phyloP scores from a whole-genome alignment of 139 green algal genomes.

The Nannochloris sp. region DNA sequence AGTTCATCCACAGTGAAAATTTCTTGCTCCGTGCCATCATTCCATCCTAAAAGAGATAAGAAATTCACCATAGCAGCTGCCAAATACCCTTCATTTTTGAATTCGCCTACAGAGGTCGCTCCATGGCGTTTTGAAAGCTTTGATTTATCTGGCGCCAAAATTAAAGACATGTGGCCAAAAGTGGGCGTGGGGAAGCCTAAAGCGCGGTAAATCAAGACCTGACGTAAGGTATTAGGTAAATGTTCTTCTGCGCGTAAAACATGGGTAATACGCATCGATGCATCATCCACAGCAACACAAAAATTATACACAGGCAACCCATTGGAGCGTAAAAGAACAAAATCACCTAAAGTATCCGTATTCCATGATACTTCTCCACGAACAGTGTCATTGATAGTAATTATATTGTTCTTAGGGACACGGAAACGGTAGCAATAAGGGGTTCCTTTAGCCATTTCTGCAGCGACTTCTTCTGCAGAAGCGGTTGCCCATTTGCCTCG shows the following conservation, averaged over 20 bases:
- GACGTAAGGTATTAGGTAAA: constrained; percentile 95
- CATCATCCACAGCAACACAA: constrained; percentile 96
- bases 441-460: constrained; percentile 64
- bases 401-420: constrained; percentile 58
- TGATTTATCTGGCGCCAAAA: constrained; percentile 93
- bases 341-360: constrained; percentile 97
- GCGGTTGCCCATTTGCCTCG: constrained; percentile 88
- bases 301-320: constrained; percentile 99
- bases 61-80: constrained; percentile 93
- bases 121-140: constrained; percentile 98
- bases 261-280: constrained; percentile 93
- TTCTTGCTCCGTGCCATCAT: constrained; percentile 97
- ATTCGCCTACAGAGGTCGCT: constrained; percentile 95
- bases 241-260: constrained; percentile 98
- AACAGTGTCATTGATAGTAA: constrained; percentile 64
- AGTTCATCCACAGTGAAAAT: constrained; percentile 64
- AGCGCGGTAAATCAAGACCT: constrained; percentile 91
- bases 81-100: constrained; percentile 86
- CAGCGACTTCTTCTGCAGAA: constrained; percentile 74
- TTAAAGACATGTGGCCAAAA: constrained; percentile 94
- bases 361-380: constrained; percentile 89
- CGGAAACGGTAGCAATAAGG: constrained; percentile 92
- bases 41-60: constrained; percentile 95
- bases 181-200: constrained; percentile 75
- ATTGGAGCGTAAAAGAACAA: constrained; percentile 94